Conservation (phyloP, 2,329 filamentous ascomycete genomes). For the Penicillium sp. region DNA sequence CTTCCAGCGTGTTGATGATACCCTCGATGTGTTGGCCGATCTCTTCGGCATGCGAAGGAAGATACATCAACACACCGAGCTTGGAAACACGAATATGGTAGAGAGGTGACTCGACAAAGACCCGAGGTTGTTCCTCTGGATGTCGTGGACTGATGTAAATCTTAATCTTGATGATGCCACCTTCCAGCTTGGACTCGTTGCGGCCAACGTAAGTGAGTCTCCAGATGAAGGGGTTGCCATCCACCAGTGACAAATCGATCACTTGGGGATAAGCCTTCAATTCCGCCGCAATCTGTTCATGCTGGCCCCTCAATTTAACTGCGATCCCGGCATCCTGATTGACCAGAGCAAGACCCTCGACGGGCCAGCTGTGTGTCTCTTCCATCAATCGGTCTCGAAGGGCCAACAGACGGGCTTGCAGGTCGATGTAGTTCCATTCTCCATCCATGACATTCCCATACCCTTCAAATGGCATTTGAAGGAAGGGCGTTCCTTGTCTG, state of each 20-base stretch:
- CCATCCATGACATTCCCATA: slow-evolving; percentile 78
- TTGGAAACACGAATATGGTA: slow-evolving; percentile 85
- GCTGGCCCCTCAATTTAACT: slow-evolving; percentile 78
- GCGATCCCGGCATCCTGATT: slow-evolving; percentile 70
- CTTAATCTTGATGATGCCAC: slow-evolving; percentile 79
- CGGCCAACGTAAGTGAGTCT: slow-evolving; percentile 82
- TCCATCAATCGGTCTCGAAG: slow-evolving; percentile 69
- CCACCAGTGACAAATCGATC: slow-evolving; percentile 70
- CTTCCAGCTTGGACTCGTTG: slow-evolving; percentile 90
- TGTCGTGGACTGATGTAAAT: slow-evolving; percentile 80
- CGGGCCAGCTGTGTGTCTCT: slow-evolving; percentile 70
- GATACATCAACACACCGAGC: slow-evolving; percentile 81
- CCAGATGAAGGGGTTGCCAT: slow-evolving; percentile 89
- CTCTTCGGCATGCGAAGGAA: slow-evolving; percentile 68
- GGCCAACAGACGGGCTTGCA: slow-evolving; percentile 65
- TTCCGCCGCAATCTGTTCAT: slow-evolving; percentile 72
- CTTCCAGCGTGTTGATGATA: slow-evolving; percentile 78
- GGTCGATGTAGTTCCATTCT: slow-evolving; percentile 72
- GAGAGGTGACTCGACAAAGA: slow-evolving; percentile 73
- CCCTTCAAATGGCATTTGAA: slow-evolving; percentile 85
- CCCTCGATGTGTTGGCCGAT: slow-evolving; percentile 79
- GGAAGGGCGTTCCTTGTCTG: slow-evolving; percentile 63
- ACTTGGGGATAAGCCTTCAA: slow-evolving; percentile 68
- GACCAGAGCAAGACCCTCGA: slow-evolving; percentile 62
- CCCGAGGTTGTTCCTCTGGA: slow-evolving; percentile 82